Conservation (phyloP, 331 rosid genomes). For the Pyracantha coccinea region DNA sequence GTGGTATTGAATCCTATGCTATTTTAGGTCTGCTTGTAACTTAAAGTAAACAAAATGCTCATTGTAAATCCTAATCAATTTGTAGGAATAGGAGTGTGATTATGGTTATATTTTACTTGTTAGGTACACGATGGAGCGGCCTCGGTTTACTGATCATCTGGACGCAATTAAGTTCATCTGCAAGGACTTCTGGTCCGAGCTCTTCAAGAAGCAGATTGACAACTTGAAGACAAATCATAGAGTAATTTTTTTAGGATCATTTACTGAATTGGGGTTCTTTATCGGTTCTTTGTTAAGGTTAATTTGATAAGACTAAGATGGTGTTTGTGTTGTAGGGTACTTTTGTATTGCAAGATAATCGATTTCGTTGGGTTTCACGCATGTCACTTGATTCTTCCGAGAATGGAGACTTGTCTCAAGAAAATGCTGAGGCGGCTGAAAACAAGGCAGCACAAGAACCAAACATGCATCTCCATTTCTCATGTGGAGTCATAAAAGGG, state of each 20-base stretch:
- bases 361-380: conserved; percentile 74
- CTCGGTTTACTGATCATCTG: conserved; percentile 86
- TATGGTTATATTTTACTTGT: background rate
- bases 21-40: background rate
- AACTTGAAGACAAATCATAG: conserved; percentile 95
- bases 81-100: background rate
- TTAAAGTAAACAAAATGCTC: background rate
- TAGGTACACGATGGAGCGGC: conserved; percentile 95
- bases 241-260: conserved; percentile 31
- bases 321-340: conserved; percentile 59
- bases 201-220: conserved; percentile 97
- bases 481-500: conserved; percentile 93
- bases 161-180: conserved; percentile 98
- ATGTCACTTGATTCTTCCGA: conserved; percentile 63
- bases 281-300: background rate
- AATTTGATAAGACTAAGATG: background rate
- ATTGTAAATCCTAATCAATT: background rate
- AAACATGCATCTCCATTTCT: conserved; percentile 92
- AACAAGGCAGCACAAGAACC: conserved; percentile 57
- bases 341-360: conserved; percentile 90
- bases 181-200: conserved; percentile 99
- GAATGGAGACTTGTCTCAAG: conserved; percentile 41
- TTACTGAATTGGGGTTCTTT: background rate
- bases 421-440: conserved; percentile 42
- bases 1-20: background rate